These are phyloP conservation scores for Gautieria morchelliformis DNA, from an alignment of 768 basidiomycete genomes.

Conservation along the genomic window DNA sequence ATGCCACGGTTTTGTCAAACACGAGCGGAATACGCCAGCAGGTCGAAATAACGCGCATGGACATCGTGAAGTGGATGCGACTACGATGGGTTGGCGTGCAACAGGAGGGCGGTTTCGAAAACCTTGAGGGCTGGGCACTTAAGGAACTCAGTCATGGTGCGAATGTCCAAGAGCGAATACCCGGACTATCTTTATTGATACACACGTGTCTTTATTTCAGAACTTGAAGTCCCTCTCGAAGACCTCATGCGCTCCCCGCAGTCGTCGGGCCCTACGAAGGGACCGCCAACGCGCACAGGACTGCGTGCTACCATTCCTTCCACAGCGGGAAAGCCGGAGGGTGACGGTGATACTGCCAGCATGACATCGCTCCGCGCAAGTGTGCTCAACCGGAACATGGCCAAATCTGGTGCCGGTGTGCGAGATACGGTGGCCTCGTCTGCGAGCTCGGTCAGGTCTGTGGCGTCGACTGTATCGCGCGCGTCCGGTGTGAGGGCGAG, in stretches of 20 bases:
- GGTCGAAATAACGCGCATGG: conserved; percentile 59
- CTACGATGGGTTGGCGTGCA: conserved; percentile 70
- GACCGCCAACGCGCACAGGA: conserved; percentile 25
- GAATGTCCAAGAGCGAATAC: neutral
- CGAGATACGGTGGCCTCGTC: conserved; percentile 19
- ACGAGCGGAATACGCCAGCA: conserved; percentile 63
- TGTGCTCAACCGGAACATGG: conserved; percentile 26
- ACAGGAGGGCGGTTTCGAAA: conserved; percentile 70
- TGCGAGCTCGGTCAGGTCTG: conserved; percentile 23
- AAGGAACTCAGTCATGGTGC: conserved; percentile 83
- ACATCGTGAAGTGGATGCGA: conserved; percentile 63
- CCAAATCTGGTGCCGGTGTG: conserved; percentile 18
- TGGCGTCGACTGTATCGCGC: conserved; percentile 2
- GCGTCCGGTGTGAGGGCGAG: conserved; percentile 5
- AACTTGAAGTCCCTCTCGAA: conserved; percentile 70
- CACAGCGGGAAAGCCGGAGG: conserved; percentile 14
- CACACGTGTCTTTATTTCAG: conserved; percentile 28
- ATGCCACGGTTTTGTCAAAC: conserved; percentile 51
- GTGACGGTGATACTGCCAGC: conserved; percentile 31
- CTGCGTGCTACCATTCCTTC: conserved; percentile 13
- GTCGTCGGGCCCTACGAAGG: conserved; percentile 17
- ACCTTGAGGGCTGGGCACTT: conserved; percentile 77
- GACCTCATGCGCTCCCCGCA: conserved; percentile 52
- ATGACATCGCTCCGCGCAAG: conserved; percentile 35
- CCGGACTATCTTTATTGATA: neutral